Evolutionary conservation across 164 flowering plant species (phyloP).

Genomic region (Brasenia schreberi): DNA sequence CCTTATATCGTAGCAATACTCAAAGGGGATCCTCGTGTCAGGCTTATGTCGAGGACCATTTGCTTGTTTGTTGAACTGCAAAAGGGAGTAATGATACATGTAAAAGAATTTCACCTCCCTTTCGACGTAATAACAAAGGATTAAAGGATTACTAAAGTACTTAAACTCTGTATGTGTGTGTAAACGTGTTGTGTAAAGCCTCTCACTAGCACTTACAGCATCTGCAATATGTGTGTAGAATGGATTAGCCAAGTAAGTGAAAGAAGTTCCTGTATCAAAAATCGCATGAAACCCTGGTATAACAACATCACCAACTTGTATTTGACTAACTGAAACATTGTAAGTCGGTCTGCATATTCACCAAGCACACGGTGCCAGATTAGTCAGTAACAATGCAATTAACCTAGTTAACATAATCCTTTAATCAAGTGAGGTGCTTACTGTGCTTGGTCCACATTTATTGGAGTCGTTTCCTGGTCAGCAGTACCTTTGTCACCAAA

Average conservation of each 20-base stretch:
- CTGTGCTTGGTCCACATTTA: slow-evolving; percentile 30
- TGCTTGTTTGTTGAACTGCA: slow-evolving; percentile 56
- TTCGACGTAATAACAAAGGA: no score
- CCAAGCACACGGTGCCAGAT: not conserved
- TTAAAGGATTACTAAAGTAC: not conserved
- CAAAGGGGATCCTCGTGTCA: slow-evolving; percentile 37
- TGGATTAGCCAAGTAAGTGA: slow-evolving; percentile 74
- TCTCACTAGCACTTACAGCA: slow-evolving; percentile 37
- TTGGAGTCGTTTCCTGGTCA: slow-evolving; percentile 64
- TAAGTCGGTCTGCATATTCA: slow-evolving; percentile 44
- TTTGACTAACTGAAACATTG: slow-evolving; percentile 45
- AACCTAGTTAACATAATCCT: not conserved
- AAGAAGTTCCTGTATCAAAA: slow-evolving; percentile 86
- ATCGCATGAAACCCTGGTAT: slow-evolving; percentile 39
- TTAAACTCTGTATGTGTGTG: no score
- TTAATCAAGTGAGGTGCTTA: slow-evolving; percentile 18
- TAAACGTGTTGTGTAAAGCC: no score
- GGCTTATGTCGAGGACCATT: slow-evolving; percentile 19
- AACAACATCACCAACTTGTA: slow-evolving; percentile 30
- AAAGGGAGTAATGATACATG: not conserved
- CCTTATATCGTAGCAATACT: slow-evolving; percentile 64
- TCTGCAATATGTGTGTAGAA: slow-evolving; percentile 48
- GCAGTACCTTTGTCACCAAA: slow-evolving; percentile 83
- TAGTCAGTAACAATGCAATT: not conserved
- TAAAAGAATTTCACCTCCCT: not conserved